Percentiles rank a stretch among this genome's conserved stretches.
Evolutionary conservation across 306 rosid genomes (phyloP).

Genomic region (Fagus sylvatica): DNA sequence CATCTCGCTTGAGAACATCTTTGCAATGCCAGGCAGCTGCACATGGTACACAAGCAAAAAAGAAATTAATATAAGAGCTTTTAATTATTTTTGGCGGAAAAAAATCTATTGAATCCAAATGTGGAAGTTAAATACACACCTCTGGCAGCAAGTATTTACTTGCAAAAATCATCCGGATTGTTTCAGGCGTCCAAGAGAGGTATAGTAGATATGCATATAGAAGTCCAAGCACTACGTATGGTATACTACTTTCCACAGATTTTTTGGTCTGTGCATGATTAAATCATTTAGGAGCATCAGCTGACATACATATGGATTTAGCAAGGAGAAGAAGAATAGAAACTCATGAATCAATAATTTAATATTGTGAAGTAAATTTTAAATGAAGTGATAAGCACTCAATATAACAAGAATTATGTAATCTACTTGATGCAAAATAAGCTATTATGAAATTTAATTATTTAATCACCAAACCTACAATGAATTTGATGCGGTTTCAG

Average conservation of each 20-base stretch:
- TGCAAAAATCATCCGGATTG: constrained; percentile 64
- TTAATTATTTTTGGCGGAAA: too few species aligned
- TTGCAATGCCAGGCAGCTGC: constrained; percentile 81
- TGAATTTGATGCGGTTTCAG: background rate
- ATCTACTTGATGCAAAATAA: constrained; percentile 1
- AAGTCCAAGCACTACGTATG: constrained; percentile 69
- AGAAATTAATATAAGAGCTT: background rate
- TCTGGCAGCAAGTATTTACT: constrained; percentile 88
- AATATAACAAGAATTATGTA: background rate
- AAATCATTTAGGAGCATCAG: constrained; percentile 25
- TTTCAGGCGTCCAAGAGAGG: constrained; percentile 95
- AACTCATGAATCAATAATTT: background rate
- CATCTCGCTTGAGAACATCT: constrained; percentile 88
- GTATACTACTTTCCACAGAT: constrained; percentile 70
- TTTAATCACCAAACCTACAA: background rate
- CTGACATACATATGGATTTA: background rate
- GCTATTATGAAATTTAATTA: background rate
- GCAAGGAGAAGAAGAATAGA: background rate
- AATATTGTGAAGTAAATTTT: background rate
- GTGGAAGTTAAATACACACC: constrained; percentile 50
- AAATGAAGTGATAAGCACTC: constrained; percentile 3
- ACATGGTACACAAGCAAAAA: constrained; percentile 16
- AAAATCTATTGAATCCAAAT: background rate
- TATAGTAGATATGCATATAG: constrained; percentile 82
- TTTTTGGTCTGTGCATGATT: constrained; percentile 60